These are phyloP conservation scores for Tremella fuciformis DNA, from an alignment of 768 basidiomycete genomes.

Conservation along the genomic window DNA sequence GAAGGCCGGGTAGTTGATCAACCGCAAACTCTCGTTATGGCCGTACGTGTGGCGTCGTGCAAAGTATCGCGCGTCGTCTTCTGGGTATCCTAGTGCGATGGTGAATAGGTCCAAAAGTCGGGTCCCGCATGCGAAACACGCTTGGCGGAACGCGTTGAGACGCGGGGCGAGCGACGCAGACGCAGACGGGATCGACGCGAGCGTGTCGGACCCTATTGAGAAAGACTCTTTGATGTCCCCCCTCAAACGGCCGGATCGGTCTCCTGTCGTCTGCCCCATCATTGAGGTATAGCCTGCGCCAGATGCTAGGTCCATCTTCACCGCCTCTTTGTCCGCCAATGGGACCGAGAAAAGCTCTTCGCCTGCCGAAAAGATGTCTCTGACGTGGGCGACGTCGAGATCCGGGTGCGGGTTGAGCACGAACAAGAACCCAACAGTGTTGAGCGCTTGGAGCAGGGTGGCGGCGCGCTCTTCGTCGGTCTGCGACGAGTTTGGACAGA, in stretches of 20 bases:
- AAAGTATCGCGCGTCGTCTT: constrained; percentile 8
- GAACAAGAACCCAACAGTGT: constrained; percentile 10
- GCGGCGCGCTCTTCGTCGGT: constrained; percentile 9
- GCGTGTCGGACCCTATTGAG: constrained; percentile 6
- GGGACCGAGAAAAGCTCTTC: constrained; percentile 5
- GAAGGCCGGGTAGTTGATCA: constrained; percentile 10
- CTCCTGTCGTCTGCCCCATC: constrained; percentile 12
- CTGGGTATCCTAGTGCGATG: constrained; percentile 8
- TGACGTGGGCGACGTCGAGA: background rate
- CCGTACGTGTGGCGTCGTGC: background rate
- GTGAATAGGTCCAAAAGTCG: constrained; percentile 10
- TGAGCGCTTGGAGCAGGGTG: constrained; percentile 9
- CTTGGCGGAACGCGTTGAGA: constrained; percentile 8
- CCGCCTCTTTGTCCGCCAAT: constrained; percentile 9
- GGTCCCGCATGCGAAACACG: constrained; percentile 7
- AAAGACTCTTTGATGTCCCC: constrained; percentile 12
- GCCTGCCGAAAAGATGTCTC: constrained; percentile 7
- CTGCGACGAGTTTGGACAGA: background rate
- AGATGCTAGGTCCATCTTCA: background rate
- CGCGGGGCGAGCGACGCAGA: background rate
- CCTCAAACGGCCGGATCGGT: constrained; percentile 1
- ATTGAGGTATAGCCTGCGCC: constrained; percentile 12
- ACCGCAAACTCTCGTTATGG: constrained; percentile 12
- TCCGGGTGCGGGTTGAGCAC: constrained; percentile 8
- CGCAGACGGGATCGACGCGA: constrained; percentile 3